phyloP scores from a whole-genome alignment of 441 rosid species.

The Euphorbia schlechtendalii region DNA sequence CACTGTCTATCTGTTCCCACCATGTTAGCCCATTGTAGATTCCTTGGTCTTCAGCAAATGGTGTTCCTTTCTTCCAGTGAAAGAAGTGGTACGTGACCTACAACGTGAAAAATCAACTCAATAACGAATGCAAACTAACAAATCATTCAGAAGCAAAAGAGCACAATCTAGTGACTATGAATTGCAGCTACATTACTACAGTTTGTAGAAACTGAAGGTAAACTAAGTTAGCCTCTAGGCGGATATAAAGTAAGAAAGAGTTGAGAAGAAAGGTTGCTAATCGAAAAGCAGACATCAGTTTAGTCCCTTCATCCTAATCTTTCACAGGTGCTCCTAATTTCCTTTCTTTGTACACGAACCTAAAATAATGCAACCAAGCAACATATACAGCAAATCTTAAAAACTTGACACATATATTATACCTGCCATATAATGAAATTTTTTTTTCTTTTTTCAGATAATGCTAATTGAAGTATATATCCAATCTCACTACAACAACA shows the following conservation, averaged over 20 bases:
- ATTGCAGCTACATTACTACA: not conserved
- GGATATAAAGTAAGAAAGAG: not conserved
- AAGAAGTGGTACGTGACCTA: constrained; percentile 85
- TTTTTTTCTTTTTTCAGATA: not conserved
- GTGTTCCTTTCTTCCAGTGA: constrained; percentile 97
- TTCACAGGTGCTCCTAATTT: not conserved
- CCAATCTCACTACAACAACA: not conserved
- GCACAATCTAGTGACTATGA: not conserved
- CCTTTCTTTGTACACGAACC: not conserved
- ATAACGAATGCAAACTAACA: not conserved
- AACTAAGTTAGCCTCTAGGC: not conserved
- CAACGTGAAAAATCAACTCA: constrained; percentile 16
- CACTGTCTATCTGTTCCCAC: constrained; percentile 96
- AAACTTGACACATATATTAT: not conserved
- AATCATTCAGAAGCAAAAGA: not conserved
- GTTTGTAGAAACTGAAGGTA: not conserved
- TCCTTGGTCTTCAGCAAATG: constrained; percentile 89
- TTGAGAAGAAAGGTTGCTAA: not conserved
- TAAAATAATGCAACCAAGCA: not conserved
- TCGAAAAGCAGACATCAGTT: not conserved
- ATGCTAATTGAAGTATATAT: not conserved
- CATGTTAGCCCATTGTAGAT: constrained; percentile 82
- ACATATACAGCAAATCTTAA: not conserved
- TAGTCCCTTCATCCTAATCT: not conserved
- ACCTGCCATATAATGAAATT: no score